Percentiles rank a stretch among this genome's conserved stretches.
Conservation (phyloP, 2,329 filamentous ascomycete species). For the Colletotrichum euphorbiae region DNA sequence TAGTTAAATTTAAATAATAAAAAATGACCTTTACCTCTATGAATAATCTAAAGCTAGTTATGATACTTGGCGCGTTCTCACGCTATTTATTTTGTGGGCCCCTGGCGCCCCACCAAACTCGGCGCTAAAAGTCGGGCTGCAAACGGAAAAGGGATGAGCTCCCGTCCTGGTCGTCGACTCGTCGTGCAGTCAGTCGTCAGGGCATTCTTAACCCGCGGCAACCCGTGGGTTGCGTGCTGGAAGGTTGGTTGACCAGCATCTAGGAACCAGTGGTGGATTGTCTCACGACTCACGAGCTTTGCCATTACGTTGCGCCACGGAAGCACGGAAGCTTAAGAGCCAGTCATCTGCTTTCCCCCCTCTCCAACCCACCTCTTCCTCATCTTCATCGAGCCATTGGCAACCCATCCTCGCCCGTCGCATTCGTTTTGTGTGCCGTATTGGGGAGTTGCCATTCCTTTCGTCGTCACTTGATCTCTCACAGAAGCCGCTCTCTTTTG, state of each 20-base stretch:
- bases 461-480: background rate
- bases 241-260: background rate
- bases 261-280: constrained; percentile 16
- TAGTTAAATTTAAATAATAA: too few species aligned
- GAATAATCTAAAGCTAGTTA: too few species aligned
- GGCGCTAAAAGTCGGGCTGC: too few species aligned
- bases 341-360: constrained; percentile 6
- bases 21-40: too few species aligned
- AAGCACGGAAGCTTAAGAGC: constrained; percentile 28
- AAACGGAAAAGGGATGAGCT: too few species aligned
- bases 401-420: background rate
- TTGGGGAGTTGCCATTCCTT: background rate
- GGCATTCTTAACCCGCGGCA: constrained; percentile 34
- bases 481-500: background rate
- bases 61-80: too few species aligned
- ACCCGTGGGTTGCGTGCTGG: constrained; percentile 25
- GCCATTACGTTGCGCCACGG: constrained; percentile 6
- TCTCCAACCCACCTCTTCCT: background rate
- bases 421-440: background rate
- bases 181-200: background rate
- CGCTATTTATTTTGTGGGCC: too few species aligned
- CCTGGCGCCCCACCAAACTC: too few species aligned
- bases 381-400: constrained; percentile 5
- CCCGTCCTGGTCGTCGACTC: background rate
- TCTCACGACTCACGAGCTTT: constrained; percentile 29